Conservation (phyloP, 2,329 filamentous ascomycete genomes). For the Xylaria sp. region DNA sequence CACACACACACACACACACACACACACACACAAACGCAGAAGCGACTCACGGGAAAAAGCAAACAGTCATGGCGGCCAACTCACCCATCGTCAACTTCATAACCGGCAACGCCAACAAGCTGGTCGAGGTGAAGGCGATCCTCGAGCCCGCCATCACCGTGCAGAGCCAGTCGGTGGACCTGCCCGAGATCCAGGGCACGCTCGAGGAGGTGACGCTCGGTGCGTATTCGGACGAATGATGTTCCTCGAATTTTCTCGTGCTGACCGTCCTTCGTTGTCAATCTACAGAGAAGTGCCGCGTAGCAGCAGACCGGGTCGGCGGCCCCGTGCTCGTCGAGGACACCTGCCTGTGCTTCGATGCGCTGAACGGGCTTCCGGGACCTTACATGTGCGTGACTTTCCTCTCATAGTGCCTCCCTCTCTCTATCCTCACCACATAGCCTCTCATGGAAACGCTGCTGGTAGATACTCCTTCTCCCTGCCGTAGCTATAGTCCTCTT, state of each 20-base stretch:
- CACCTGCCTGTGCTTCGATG: constrained; percentile 91
- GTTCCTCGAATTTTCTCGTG: not conserved
- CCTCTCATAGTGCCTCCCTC: not conserved
- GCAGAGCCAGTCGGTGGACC: constrained; percentile 73
- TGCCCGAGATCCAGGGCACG: constrained; percentile 88
- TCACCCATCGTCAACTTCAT: constrained; percentile 76
- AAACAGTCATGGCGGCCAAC: not conserved
- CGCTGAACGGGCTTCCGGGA: constrained; percentile 86
- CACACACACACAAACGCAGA: no score
- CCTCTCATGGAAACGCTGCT: no score
- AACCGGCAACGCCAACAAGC: constrained; percentile 93
- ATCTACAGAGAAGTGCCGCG: constrained; percentile 73
- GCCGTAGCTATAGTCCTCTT: no score
- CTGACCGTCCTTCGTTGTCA: no score
- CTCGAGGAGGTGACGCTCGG: constrained; percentile 85
- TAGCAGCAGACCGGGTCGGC: constrained; percentile 76
- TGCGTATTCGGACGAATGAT: no score
- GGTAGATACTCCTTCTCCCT: no score
- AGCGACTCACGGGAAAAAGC: not conserved
- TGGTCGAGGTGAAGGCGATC: constrained; percentile 86
- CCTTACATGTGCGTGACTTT: constrained; percentile 79
- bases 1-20: no score
- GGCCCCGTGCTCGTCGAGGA: constrained; percentile 89
- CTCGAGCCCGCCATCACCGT: constrained; percentile 75
- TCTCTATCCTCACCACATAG: not conserved